Conservation (phyloP, 352 stramenopile genomes). For the Blastocystis sp. region DNA sequence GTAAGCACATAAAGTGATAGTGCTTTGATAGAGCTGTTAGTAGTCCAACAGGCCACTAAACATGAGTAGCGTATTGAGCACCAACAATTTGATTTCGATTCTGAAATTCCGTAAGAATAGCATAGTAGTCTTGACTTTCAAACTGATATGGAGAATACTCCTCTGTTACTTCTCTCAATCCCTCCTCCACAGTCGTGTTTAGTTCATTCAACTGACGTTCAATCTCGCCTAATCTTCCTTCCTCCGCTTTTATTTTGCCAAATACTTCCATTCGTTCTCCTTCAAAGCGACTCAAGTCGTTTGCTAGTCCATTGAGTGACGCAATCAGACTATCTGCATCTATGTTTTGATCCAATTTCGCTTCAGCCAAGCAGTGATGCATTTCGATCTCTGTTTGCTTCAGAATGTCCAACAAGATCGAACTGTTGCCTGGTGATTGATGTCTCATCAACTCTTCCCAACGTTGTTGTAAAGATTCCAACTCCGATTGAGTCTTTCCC, state of each 20-base stretch:
- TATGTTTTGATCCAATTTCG: background rate
- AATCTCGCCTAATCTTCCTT: background rate
- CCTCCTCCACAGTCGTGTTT: background rate
- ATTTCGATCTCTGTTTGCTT: background rate
- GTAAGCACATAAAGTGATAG: background rate
- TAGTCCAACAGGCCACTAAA: background rate
- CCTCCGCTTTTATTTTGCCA: constrained; percentile 65
- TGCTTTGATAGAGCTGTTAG: constrained; percentile 3
- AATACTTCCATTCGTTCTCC: constrained; percentile 66
- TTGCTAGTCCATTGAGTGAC: background rate
- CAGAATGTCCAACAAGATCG: background rate
- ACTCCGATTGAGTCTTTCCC: background rate
- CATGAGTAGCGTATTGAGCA: background rate
- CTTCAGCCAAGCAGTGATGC: background rate
- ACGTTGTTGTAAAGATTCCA: background rate
- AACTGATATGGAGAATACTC: background rate
- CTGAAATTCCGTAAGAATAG: background rate
- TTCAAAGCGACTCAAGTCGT: background rate
- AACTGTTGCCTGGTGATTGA: background rate
- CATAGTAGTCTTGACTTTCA: background rate
- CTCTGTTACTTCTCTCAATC: background rate
- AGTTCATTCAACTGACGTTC: background rate
- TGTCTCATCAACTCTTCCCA: background rate
- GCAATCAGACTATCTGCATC: background rate
- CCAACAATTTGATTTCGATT: background rate